Evolutionary conservation across 805 yeast genomes (phyloP).

Genomic region (Teunomyces gatunensis): DNA sequence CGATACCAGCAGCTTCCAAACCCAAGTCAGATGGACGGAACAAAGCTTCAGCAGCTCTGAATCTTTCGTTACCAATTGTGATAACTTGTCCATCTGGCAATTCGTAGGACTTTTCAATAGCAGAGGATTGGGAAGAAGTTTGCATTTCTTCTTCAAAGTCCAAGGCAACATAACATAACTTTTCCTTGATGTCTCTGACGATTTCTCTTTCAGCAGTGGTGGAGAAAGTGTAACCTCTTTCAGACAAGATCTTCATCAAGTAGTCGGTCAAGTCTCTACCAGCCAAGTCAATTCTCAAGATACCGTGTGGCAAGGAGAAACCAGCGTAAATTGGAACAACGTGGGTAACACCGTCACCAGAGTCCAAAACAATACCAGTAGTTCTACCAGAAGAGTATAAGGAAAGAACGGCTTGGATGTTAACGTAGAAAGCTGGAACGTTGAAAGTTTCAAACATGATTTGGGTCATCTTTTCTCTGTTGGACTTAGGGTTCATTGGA

Average conservation of each 20-base stretch:
- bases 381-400: constrained; percentile 99
- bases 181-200: constrained; percentile 92
- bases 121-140: constrained; percentile 97
- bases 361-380: constrained; percentile 98
- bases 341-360: constrained; percentile 99
- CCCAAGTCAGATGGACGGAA: constrained; percentile 95
- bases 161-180: constrained; percentile 97
- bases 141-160: constrained; percentile 99
- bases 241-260: constrained; percentile 96
- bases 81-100: constrained; percentile 99
- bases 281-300: constrained; percentile 97
- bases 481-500: constrained; percentile 98
- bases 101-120: constrained; percentile 98
- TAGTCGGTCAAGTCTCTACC: constrained; percentile 99
- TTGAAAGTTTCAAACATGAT: constrained; percentile 98
- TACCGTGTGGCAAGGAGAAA: constrained; percentile 98
- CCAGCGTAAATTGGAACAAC: constrained; percentile 99
- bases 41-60: constrained; percentile 99
- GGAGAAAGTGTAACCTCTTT: constrained; percentile 98
- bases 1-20: constrained; percentile 97
- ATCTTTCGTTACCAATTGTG: constrained; percentile 99
- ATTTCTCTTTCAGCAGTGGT: constrained; percentile 99
- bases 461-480: constrained; percentile 99
- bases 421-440: constrained; percentile 98
- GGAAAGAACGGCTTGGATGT: constrained; percentile 97